These are phyloP conservation scores for Penicillium sp. DNA, from an alignment of 2,329 filamentous ascomycete genomes.

Conservation along the genomic window DNA sequence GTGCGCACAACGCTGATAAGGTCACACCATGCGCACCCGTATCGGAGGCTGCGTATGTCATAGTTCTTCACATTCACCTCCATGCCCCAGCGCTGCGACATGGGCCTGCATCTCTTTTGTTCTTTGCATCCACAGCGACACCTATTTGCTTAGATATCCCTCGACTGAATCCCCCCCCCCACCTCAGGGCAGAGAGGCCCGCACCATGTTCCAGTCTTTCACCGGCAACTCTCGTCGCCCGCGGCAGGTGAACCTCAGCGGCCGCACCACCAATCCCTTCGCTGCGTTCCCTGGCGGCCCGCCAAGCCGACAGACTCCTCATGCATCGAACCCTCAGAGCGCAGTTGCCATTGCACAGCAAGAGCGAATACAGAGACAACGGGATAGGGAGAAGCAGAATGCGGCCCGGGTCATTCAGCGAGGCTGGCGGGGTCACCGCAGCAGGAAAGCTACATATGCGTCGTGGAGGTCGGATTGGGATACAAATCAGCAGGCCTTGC, in stretches of 20 bases:
- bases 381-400: conserved; percentile 72
- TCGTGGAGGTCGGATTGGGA: conserved; percentile 63
- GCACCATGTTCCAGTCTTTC: conserved; percentile 82
- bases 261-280: conserved; percentile 77
- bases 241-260: conserved; percentile 91
- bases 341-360: conserved; percentile 83
- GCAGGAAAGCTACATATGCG: conserved; percentile 58
- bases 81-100: conserved; percentile 10
- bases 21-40: conserved; percentile 16
- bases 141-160: conserved; percentile 4
- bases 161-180: conserved; percentile 7
- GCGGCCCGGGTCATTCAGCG: conserved; percentile 73
- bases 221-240: conserved; percentile 80
- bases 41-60: conserved; percentile 27
- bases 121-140: conserved; percentile 13
- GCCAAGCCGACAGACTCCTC: conserved; percentile 55
- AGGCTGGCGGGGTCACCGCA: conserved; percentile 74
- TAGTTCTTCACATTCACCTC: conserved; percentile 23
- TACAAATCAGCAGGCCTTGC: conserved; percentile 49
- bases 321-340: conserved; percentile 64
- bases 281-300: conserved; percentile 49
- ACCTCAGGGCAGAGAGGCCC: conserved; percentile 9
- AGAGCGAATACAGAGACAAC: conserved; percentile 75
- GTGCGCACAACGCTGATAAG: conserved; percentile 24
- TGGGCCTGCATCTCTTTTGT: conserved; percentile 20